Base-by-base conservation (phyloP, 106 monocot genomes). In the Platanthera zijinensis region DNA sequence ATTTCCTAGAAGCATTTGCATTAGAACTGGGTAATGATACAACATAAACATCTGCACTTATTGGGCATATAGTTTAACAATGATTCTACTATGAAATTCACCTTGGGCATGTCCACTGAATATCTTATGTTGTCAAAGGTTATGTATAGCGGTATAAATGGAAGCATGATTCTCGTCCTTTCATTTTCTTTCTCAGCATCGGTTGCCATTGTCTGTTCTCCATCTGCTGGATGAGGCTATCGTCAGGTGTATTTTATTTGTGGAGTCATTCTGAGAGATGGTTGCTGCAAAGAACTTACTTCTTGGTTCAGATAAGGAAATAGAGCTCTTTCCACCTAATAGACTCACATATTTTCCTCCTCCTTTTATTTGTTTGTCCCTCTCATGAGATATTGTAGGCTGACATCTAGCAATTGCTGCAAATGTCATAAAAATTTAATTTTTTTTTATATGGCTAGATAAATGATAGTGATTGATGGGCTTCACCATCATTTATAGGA, bases 41-140 rank as follows among this genome's bases (percentile, higher is more conserved):
- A 9, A n/a, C 67, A 50, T 7, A 51, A 17, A 57, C 5, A 17
- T 19, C 15, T 17, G n/a, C 5, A n/a, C n/a, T 17, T 57, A 15
- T 5, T 17, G n/a, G 13, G 57, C 18, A 57, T 64, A 64, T 25
- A 64, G 10, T 28, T 64, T n/a, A n/a, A n/a, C n/a, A n/a, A n/a
- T n/a, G n/a, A 64, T 64, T 22, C 21, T n/a, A 10, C 8, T 48
- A 45, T 4, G 48, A 19, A 15, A 47, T 18, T 71, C n/a, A 14
- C 1, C n/a, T n/a, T n/a, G n/a, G n/a, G n/a, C n/a, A n/a, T n/a
- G n/a, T n/a, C n/a, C n/a, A n/a, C n/a, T n/a, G 86, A 86, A 73
- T 86, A 86, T 83, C 18, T 79, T 25, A 86, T 80, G 21, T 80
- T 21, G 57, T 86, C 54, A 72, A 86, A 86, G 32, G 86, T 75